Conservation (phyloP, 371 early-diverging fungal genomes). For the Funneliformis caledonium region DNA sequence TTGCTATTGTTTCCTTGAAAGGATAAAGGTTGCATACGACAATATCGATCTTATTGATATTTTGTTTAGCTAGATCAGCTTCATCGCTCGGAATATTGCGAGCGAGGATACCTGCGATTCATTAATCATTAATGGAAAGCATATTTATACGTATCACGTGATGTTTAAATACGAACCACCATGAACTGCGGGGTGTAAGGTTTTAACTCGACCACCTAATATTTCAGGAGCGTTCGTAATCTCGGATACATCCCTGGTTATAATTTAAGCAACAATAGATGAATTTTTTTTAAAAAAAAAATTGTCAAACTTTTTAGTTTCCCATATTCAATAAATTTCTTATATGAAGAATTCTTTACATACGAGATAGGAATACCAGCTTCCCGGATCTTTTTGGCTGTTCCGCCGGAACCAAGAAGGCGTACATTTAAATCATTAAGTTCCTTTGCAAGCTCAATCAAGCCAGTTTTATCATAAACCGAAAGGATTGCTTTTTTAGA, state of each 20-base stretch:
- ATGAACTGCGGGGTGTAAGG: conserved; percentile 97
- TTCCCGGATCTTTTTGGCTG: conserved; percentile 86
- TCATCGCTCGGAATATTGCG: conserved; percentile 86
- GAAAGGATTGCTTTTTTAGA: conserved; percentile 82
- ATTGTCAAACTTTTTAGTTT: not conserved
- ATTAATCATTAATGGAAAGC: not conserved
- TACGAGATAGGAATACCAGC: conserved; percentile 90
- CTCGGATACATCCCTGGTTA: conserved; percentile 88
- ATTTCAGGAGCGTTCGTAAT: conserved; percentile 98
- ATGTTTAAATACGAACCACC: conserved; percentile 67
- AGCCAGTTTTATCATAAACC: conserved; percentile 96
- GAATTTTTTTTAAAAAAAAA: not conserved
- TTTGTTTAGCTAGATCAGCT: conserved; percentile 84
- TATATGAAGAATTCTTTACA: conserved; percentile 35
- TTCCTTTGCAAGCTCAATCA: conserved; percentile 87
- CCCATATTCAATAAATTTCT: not conserved
- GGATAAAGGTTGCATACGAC: conserved; percentile 98
- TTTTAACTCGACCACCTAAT: conserved; percentile 98
- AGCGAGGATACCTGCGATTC: conserved; percentile 80
- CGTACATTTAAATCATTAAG: conserved; percentile 77
- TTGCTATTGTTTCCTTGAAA: conserved; percentile 93
- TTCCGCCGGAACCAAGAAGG: conserved; percentile 95
- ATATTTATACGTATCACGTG: not conserved
- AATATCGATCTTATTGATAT: conserved; percentile 91
- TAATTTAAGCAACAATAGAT: not conserved